Conservation (phyloP, 2,329 filamentous ascomycete genomes). For the Botrytis tulipae region DNA sequence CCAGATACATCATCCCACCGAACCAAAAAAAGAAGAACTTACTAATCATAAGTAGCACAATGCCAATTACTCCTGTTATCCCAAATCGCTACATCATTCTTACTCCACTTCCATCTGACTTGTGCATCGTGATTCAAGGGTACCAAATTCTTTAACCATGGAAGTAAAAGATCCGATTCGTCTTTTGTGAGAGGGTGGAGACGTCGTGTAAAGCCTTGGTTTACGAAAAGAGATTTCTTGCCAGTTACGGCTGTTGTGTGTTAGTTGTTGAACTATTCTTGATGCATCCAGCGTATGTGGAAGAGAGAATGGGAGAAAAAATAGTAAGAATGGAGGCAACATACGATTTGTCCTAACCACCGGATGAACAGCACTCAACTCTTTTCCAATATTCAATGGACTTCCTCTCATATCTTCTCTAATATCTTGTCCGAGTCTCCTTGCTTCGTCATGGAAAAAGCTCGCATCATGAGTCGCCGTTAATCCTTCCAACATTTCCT, state of each 20-base stretch:
- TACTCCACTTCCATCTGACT: slow-evolving; percentile 53
- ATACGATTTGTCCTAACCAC: slow-evolving; percentile 56
- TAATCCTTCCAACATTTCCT: slow-evolving; percentile 48
- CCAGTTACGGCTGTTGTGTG: slow-evolving; percentile 29
- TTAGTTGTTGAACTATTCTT: background rate
- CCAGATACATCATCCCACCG: background rate
- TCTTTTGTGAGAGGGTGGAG: slow-evolving; percentile 45
- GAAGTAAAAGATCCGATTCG: slow-evolving; percentile 47
- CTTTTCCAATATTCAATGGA: slow-evolving; percentile 27
- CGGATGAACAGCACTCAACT: slow-evolving; percentile 42
- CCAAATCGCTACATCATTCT: slow-evolving; percentile 61
- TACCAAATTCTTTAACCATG: slow-evolving; percentile 44
- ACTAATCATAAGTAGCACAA: slow-evolving; percentile 24
- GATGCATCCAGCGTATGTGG: background rate
- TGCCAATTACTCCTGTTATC: slow-evolving; percentile 48
- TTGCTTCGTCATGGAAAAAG: slow-evolving; percentile 52
- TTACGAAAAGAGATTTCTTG: slow-evolving; percentile 51
- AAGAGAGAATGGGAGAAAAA: background rate
- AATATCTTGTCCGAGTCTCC: slow-evolving; percentile 43
- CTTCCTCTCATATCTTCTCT: slow-evolving; percentile 48
- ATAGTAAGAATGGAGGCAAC: background rate
- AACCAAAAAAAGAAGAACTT: background rate
- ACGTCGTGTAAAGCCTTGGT: slow-evolving; percentile 45
- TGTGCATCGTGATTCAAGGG: slow-evolving; percentile 57
- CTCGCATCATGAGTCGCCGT: slow-evolving; percentile 51